Evolutionary conservation across 768 basidiomycete genomes (phyloP).

Genomic region (Macrolepiota albuminosa): DNA sequence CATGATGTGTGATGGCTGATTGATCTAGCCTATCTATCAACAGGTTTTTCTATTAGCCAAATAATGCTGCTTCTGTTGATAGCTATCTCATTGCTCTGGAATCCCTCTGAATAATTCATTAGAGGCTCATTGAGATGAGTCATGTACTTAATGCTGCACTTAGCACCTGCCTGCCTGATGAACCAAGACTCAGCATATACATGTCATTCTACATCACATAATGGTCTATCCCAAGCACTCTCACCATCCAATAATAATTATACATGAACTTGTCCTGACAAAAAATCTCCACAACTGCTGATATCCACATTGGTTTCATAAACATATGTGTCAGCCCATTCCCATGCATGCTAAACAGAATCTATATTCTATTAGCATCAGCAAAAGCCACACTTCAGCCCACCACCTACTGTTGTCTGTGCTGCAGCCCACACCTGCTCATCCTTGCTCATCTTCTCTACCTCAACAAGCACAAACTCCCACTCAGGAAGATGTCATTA

Average conservation of each 20-base stretch:
- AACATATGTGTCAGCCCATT: constrained; percentile 84
- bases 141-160: constrained; percentile 28
- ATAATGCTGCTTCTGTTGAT: constrained; percentile 63
- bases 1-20: no score
- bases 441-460: constrained; percentile 68
- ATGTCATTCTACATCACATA: no score
- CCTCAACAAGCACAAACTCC: constrained; percentile 57
- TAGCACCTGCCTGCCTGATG: no score
- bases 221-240: constrained; percentile 69
- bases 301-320: constrained; percentile 72
- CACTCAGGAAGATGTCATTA: no score
- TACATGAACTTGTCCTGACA: constrained; percentile 77
- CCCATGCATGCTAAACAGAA: constrained; percentile 70
- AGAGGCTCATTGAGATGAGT: constrained; percentile 40
- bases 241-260: constrained; percentile 81
- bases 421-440: constrained; percentile 66
- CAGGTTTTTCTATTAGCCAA: constrained; percentile 66
- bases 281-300: constrained; percentile 84
- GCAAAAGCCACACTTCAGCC: no score
- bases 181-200: no score
- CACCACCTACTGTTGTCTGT: constrained; percentile 65
- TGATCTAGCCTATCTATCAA: constrained; percentile 17
- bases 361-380: constrained; percentile 34
- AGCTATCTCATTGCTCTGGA: constrained; percentile 75
- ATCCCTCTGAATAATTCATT: constrained; percentile 76